Percentiles rank a stretch among this genome's conserved stretches.
phyloP scores from a whole-genome alignment of 2,329 filamentous ascomycete species.

The Penicillium freii region DNA sequence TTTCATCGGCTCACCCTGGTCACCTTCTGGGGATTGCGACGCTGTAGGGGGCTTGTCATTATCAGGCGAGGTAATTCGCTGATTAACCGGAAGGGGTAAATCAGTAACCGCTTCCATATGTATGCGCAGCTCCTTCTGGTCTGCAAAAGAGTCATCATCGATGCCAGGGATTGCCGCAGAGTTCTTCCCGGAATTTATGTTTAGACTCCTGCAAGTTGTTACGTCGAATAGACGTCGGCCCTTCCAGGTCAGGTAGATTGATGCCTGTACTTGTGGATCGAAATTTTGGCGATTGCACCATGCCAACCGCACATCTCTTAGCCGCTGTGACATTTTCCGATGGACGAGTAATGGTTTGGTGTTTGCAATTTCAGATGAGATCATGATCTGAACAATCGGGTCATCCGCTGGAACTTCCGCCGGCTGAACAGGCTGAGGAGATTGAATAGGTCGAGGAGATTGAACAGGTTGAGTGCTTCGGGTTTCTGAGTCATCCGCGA shows the following conservation, averaged over 20 bases:
- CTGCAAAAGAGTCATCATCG: slow-evolving; percentile 44
- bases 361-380: slow-evolving; percentile 64
- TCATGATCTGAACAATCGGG: slow-evolving; percentile 60
- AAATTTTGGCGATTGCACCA: slow-evolving; percentile 67
- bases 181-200: slow-evolving; percentile 52
- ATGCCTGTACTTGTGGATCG: slow-evolving; percentile 48
- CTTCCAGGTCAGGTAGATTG: slow-evolving; percentile 77
- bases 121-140: slow-evolving; percentile 58
- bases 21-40: slow-evolving; percentile 11
- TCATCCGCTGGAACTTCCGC: slow-evolving; percentile 36
- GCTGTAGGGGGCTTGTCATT: background rate
- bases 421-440: background rate
- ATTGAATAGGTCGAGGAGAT: background rate
- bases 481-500: background rate
- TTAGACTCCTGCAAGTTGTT: slow-evolving; percentile 69
- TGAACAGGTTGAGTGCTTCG: background rate
- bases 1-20: slow-evolving; percentile 39
- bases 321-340: slow-evolving; percentile 64
- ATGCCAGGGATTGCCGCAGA: slow-evolving; percentile 33
- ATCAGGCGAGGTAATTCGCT: slow-evolving; percentile 9
- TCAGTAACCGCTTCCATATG: slow-evolving; percentile 75
- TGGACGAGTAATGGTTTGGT: slow-evolving; percentile 62
- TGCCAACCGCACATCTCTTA: slow-evolving; percentile 64
- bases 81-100: slow-evolving; percentile 52
- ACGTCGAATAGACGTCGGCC: slow-evolving; percentile 68